Percentiles rank a stretch among this genome's conserved stretches.
Evolutionary conservation across 306 rosid species (phyloP).

Genomic region (Betula pendula): DNA sequence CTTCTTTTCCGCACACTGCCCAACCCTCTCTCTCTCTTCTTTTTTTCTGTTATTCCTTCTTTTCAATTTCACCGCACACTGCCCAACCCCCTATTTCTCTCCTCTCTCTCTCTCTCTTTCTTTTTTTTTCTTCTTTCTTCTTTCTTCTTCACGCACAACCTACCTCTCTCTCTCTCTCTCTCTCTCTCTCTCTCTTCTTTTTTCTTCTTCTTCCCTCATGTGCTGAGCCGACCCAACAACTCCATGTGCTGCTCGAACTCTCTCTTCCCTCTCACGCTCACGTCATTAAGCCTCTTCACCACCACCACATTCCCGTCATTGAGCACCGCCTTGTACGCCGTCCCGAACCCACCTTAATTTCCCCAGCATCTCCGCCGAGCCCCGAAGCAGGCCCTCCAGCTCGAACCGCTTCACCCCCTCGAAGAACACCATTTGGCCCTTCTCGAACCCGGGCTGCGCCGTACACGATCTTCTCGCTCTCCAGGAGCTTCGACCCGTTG

Average conservation of each 20-base stretch:
- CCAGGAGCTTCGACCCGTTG: constrained; percentile 53
- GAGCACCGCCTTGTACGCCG: constrained; percentile 80
- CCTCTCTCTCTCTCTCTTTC: too few relatives aligned
- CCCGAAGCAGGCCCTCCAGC: constrained; percentile 72
- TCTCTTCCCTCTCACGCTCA: constrained; percentile 60
- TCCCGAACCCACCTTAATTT: constrained; percentile 85
- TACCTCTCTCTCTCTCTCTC: too few relatives aligned
- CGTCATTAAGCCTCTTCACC: constrained; percentile 80
- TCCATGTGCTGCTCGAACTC: constrained; percentile 85
- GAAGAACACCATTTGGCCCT: constrained; percentile 76
- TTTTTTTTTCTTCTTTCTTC: too few relatives aligned
- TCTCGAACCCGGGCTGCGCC: constrained; percentile 50
- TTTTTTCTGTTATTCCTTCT: too few relatives aligned
- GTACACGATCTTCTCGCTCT: constrained; percentile 74
- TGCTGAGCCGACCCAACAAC: constrained; percentile 54
- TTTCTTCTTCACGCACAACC: too few relatives aligned
- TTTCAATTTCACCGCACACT: too few relatives aligned
- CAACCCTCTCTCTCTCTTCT: too few relatives aligned
- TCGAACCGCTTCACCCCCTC: constrained; percentile 75
- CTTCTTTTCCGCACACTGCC: too few relatives aligned
- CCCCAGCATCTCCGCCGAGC: constrained; percentile 93
- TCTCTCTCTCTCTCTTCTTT: too few relatives aligned
- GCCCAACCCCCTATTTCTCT: too few relatives aligned
- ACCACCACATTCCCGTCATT: constrained; percentile 84
- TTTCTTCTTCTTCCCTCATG: too few relatives aligned